phyloP scores from a whole-genome alignment of 345 rosid species.

The Euphorbia pulcherrima region DNA sequence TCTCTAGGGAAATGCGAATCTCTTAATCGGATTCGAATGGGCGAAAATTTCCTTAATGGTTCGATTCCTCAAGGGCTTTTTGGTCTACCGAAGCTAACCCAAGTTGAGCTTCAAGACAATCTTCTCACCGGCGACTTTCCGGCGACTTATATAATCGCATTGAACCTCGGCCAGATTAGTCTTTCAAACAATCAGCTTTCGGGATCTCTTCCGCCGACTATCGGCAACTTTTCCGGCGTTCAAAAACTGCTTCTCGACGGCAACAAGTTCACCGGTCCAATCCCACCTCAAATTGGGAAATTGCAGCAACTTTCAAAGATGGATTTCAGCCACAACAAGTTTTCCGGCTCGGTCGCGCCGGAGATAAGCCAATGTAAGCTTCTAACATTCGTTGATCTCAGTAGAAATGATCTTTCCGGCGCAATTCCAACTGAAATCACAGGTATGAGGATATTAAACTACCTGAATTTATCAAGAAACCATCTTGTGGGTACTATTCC shows the following conservation, averaged over 20 bases:
- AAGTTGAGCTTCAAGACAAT: constrained; percentile 78
- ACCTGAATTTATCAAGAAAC: constrained; percentile 78
- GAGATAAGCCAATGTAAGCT: constrained; percentile 80
- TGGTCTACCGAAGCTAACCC: constrained; percentile 61
- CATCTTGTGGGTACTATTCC: constrained; percentile 72
- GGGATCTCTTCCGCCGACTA: constrained; percentile 59
- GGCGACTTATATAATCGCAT: constrained; percentile 38
- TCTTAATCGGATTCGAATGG: constrained; percentile 76
- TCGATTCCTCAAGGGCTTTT: constrained; percentile 77
- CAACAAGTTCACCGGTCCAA: constrained; percentile 64
- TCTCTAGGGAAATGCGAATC: constrained; percentile 68
- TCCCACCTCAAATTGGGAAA: constrained; percentile 73
- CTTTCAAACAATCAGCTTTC: constrained; percentile 75
- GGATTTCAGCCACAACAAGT: constrained; percentile 70
- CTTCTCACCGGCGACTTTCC: constrained; percentile 62
- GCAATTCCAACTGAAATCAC: constrained; percentile 74
- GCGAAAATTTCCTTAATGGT: constrained; percentile 77
- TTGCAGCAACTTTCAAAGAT: constrained; percentile 76
- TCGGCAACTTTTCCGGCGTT: constrained; percentile 76
- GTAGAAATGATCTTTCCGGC: constrained; percentile 75
- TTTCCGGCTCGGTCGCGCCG: constrained; percentile 57
- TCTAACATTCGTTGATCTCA: constrained; percentile 73
- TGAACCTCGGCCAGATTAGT: constrained; percentile 66
- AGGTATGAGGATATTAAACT: constrained; percentile 73
- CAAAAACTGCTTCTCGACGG: constrained; percentile 92